Base-by-base conservation (phyloP, 2,329 filamentous ascomycete genomes). In the Cladosporium sp. region DNA sequence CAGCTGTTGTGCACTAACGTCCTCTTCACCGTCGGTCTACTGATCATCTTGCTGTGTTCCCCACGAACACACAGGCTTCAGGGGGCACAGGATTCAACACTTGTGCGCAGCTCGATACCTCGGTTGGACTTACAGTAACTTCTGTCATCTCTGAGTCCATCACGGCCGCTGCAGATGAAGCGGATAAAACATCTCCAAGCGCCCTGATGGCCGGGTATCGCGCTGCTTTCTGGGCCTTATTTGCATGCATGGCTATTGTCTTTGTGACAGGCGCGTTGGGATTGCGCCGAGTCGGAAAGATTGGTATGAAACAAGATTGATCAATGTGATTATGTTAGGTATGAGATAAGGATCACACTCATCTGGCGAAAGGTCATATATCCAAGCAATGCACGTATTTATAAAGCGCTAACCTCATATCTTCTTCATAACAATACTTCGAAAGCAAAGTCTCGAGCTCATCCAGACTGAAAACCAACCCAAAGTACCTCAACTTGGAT, bases 61-160 rank as follows among this genome's bases (percentile, higher is more conserved):
- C 80, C 0, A 56, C 71, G 0, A 72, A 73, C 49, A 80, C 76
- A 2, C 81, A 83, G 66, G 80, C 73, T 5, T 71, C 82, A 1
- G 81, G 78, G 1, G 80, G 80, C 1, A 80, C 78, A 26, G 80
- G 82, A 0, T 82, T 82, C 72, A 81, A 81, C 64, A 81, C 79
- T 0, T 71, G 80, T 58, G 69, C 78, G 23, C 77, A 83, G 70
- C 74, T 82, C 67, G 78, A 80, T n/a, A 74, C 81, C 8, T 77
- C 78, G 4, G 67, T 81, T 21, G 77, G 78, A 4, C 72, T 77
- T 23, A 76, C 80, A 11, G 26, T 60, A 5, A 37, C 28, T 16
- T 29, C 66, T 79, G 59, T 62, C 26, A 49, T 62, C 26, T 33
- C 59, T 23, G 37, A n/a, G 28, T 52, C 31, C n/a, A 40, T 62